phyloP scores from a whole-genome alignment of 2,329 filamentous ascomycete species.

The Pyricularia pennisetigena region DNA sequence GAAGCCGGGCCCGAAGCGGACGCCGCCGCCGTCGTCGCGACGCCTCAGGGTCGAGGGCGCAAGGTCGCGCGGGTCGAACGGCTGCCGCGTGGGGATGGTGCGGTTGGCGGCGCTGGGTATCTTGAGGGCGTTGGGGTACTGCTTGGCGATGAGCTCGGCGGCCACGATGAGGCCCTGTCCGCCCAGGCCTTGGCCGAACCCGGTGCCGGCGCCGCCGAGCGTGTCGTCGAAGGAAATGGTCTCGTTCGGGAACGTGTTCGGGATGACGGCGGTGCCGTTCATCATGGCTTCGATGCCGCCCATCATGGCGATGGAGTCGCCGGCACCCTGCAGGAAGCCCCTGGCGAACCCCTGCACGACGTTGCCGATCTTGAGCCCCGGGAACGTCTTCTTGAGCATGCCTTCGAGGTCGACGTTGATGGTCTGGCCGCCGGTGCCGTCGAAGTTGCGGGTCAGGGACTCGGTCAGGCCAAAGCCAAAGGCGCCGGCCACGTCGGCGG shows the following conservation, averaged over 20 bases:
- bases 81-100: not conserved
- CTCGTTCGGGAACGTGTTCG: conserved; percentile 12
- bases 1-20: conserved; percentile 6
- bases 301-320: conserved; percentile 20
- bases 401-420: not conserved
- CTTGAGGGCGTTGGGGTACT: conserved; percentile 2
- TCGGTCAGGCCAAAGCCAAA: conserved; percentile 11
- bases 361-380: conserved; percentile 14
- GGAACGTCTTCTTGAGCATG: not conserved
- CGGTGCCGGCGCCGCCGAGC: conserved; percentile 21
- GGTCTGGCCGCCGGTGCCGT: not conserved
- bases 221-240: conserved; percentile 23
- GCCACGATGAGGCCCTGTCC: conserved; percentile 21
- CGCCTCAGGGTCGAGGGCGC: not conserved
- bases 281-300: conserved; percentile 21
- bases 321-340: conserved; percentile 23
- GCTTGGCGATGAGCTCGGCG: conserved; percentile 17
- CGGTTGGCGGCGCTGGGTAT: not conserved
- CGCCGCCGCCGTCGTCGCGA: not conserved
- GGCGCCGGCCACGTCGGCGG: conserved; percentile 14
- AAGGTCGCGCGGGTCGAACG: not conserved
- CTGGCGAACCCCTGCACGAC: conserved; percentile 23
- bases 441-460: conserved; percentile 1
- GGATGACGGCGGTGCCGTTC: conserved; percentile 16
- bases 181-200: conserved; percentile 24